phyloP scores from a whole-genome alignment of 495 filamentous ascomycete species.

The Hypomontagnella monticulosa region DNA sequence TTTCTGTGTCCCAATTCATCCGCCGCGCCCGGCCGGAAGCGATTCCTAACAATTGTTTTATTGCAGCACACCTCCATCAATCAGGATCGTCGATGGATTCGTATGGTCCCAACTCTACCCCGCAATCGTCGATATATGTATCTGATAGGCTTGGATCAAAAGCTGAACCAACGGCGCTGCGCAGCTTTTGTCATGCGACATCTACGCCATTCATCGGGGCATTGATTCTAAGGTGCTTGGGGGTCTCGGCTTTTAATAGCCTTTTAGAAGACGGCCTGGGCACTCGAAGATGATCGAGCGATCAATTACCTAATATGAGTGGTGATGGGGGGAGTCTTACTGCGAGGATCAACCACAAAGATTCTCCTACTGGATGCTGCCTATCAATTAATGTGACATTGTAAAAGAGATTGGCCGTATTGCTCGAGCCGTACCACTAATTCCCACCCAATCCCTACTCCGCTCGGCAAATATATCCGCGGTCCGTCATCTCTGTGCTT shows the following conservation, averaged over 20 bases:
- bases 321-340: conserved; percentile 23
- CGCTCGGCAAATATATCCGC: conserved; percentile 28
- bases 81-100: conserved; percentile 29
- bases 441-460: conserved; percentile 4
- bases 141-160: conserved; percentile 31
- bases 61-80: conserved; percentile 19
- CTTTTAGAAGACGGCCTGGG: conserved; percentile 5
- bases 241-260: conserved; percentile 2
- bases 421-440: conserved; percentile 18
- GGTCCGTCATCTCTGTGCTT: conserved; percentile 7
- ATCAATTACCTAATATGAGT: conserved; percentile 31
- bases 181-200: conserved; percentile 32
- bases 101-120: conserved; percentile 25
- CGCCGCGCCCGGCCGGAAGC: conserved; percentile 4
- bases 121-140: conserved; percentile 30
- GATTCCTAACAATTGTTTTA: conserved; percentile 14
- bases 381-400: conserved; percentile 11
- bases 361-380: not conserved
- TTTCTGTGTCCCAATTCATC: conserved; percentile 9
- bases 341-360: conserved; percentile 32
- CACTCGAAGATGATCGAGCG: conserved; percentile 14
- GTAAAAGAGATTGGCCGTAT: conserved; percentile 24
- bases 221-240: conserved; percentile 15
- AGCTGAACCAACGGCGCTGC: conserved; percentile 29
- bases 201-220: conserved; percentile 13